Conservation (phyloP, 306 rosid genomes). For the Ceratonia siliqua region DNA sequence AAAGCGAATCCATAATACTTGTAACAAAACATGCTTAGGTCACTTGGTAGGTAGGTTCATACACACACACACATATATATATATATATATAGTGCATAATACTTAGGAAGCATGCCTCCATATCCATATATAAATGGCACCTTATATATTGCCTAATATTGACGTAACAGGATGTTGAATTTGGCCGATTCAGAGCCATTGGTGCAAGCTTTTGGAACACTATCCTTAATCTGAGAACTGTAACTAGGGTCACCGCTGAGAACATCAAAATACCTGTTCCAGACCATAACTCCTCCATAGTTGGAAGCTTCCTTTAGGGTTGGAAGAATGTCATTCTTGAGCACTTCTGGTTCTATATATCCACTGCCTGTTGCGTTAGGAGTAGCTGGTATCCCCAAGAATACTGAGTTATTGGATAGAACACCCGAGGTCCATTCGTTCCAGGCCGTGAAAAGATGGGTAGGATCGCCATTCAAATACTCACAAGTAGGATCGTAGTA, state of each 20-base stretch:
- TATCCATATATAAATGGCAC: too few relatives aligned
- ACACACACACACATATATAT: too few relatives aligned
- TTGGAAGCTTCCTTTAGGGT: neutral
- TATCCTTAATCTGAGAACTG: neutral
- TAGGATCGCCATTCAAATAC: neutral
- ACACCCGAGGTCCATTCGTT: conserved; percentile 28
- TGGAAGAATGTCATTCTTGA: conserved; percentile 9
- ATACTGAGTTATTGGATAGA: neutral
- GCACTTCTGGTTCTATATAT: neutral
- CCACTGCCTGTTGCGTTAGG: neutral
- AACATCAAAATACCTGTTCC: neutral
- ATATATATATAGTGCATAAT: too few relatives aligned
- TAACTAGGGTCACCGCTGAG: accelerated
- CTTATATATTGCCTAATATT: too few relatives aligned
- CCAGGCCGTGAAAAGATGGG: conserved; percentile 37
- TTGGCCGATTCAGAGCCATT: too few relatives aligned
- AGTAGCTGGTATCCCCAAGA: neutral
- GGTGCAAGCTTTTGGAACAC: neutral
- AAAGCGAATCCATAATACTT: too few relatives aligned
- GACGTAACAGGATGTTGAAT: too few relatives aligned
- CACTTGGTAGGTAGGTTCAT: too few relatives aligned
- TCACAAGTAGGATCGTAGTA: neutral
- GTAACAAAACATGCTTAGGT: too few relatives aligned
- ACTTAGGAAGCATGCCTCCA: too few relatives aligned
- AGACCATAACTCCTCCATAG: conserved; percentile 27